These are phyloP conservation scores for Arthrobotrys sinensis DNA, from an alignment of 2,329 filamentous ascomycete genomes.

Conservation along the genomic window DNA sequence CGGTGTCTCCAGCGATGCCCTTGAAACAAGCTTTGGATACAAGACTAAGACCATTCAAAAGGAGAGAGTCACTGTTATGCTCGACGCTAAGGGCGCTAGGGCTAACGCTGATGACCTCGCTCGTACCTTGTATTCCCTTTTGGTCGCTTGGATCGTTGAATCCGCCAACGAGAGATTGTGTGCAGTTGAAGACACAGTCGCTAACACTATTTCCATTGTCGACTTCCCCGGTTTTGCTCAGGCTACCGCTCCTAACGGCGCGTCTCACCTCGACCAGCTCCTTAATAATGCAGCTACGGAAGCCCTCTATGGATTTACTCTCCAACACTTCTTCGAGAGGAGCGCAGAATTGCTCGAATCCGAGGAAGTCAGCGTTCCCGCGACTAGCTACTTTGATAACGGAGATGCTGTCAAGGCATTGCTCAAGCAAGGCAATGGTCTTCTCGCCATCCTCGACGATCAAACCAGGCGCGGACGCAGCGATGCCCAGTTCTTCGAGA, in stretches of 20 bases:
- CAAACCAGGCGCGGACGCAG: constrained; percentile 91
- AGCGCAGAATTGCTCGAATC: constrained; percentile 94
- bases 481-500: constrained; percentile 91
- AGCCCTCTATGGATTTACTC: constrained; percentile 89
- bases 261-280: constrained; percentile 89
- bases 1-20: constrained; percentile 82
- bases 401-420: constrained; percentile 92
- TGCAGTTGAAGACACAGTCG: constrained; percentile 86
- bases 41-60: constrained; percentile 97
- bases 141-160: constrained; percentile 95
- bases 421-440: constrained; percentile 90
- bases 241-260: constrained; percentile 77
- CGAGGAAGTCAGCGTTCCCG: constrained; percentile 89
- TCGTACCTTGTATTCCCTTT: constrained; percentile 89
- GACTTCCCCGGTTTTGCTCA: constrained; percentile 97
- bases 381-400: constrained; percentile 98
- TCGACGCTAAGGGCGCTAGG: constrained; percentile 90
- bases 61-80: constrained; percentile 98
- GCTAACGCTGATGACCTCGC: constrained; percentile 95
- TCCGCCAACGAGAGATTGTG: constrained; percentile 91
- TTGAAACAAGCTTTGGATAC: constrained; percentile 91
- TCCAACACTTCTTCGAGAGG: constrained; percentile 96
- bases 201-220: constrained; percentile 93
- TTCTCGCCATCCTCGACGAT: constrained; percentile 94
- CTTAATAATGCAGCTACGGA: constrained; percentile 95